These are phyloP conservation scores for Diaporthe aspalathi DNA, from an alignment of 2,329 filamentous ascomycete species.

Conservation along the genomic window DNA sequence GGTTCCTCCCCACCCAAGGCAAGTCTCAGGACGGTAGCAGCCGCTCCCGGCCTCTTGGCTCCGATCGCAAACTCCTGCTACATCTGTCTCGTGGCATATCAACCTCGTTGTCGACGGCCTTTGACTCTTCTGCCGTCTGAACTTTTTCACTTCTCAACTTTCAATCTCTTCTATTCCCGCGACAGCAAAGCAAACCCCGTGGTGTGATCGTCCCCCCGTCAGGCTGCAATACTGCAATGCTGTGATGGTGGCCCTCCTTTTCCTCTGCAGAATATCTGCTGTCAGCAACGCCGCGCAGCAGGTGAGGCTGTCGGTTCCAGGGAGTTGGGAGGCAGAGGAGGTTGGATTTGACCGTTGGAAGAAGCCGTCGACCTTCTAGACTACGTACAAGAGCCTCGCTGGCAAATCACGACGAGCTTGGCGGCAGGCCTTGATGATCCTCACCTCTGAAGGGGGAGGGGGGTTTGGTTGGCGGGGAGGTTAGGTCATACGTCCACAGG, in stretches of 20 bases:
- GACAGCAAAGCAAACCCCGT: background rate
- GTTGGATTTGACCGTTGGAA: background rate
- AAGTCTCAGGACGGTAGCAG: conserved; percentile 19
- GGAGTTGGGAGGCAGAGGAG: background rate
- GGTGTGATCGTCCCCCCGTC: background rate
- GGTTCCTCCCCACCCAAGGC: conserved; percentile 19
- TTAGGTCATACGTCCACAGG: background rate
- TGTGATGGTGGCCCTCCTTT: background rate
- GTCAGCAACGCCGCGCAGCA: conserved; percentile 24
- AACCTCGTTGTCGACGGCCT: background rate
- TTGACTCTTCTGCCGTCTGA: background rate
- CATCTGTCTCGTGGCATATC: background rate
- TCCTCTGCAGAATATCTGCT: conserved; percentile 2
- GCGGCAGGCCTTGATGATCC: conserved; percentile 2
- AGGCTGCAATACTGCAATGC: conserved; percentile 11
- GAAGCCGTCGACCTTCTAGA: background rate
- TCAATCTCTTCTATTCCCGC: background rate
- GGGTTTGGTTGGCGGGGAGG: too few species aligned
- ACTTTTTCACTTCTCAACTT: background rate
- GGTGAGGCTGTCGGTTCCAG: conserved; percentile 7
- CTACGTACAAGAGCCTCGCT: background rate
- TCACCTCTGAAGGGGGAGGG: background rate
- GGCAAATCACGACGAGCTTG: background rate
- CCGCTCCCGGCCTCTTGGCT: conserved; percentile 15
- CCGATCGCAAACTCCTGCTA: conserved; percentile 39